These are phyloP conservation scores for Fusarium sp. DNA, from an alignment of 2,329 filamentous ascomycete species.

Conservation along the genomic window DNA sequence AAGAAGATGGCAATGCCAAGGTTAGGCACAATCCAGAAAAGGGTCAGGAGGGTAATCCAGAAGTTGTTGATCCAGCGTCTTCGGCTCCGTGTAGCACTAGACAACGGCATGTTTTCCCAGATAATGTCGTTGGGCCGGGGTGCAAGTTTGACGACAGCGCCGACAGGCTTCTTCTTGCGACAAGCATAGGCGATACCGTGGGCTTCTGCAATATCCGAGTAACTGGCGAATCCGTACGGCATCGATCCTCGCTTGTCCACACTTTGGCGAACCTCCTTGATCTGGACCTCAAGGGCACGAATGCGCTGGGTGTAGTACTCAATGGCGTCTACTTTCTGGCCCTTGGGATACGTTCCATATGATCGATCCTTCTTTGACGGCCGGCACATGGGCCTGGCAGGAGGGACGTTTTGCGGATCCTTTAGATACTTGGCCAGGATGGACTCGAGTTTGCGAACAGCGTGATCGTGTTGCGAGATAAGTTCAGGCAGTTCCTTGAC, in stretches of 20 bases:
- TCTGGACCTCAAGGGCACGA: constrained; percentile 83
- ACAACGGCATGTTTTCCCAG: constrained; percentile 91
- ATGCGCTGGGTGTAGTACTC: constrained; percentile 93
- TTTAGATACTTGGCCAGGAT: constrained; percentile 92
- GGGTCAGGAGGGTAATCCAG: constrained; percentile 85
- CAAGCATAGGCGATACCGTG: constrained; percentile 89
- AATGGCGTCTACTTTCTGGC: constrained; percentile 91
- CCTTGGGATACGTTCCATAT: constrained; percentile 74
- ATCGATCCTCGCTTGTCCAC: constrained; percentile 92
- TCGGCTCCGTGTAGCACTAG: constrained; percentile 77
- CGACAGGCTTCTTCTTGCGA: constrained; percentile 85
- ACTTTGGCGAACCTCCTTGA: constrained; percentile 84
- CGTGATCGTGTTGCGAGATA: constrained; percentile 86
- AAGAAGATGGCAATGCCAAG: constrained; percentile 95
- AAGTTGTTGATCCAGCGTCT: constrained; percentile 85
- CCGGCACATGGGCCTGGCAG: constrained; percentile 82
- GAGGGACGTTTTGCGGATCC: constrained; percentile 84
- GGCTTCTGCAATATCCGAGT: constrained; percentile 88
- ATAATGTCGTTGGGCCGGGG: constrained; percentile 93
- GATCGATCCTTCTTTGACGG: constrained; percentile 85
- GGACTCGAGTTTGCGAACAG: constrained; percentile 86
- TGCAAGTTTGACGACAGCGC: constrained; percentile 83
- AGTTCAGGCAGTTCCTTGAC: constrained; percentile 90
- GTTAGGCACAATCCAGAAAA: constrained; percentile 93
- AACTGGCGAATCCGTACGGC: constrained; percentile 95